Conservation (phyloP, 345 rosid genomes). For the rapeseed (Brassica napus) region Da-Ae NC_063449.1:5363501-5364000, state of each 20-base stretch:
- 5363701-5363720: slow-evolving; percentile 36
- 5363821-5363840: slow-evolving; percentile 1
- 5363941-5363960: slow-evolving; percentile 43
- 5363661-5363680: neutral
- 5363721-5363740: slow-evolving; percentile 22
- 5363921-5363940: slow-evolving; percentile 35
- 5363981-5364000: neutral
- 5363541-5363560: no score
- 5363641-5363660: neutral
- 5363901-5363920: slow-evolving; percentile 43
- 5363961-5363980: slow-evolving; percentile 5
- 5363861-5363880: slow-evolving; percentile 9
- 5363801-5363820: slow-evolving; percentile 3
- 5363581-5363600: neutral
- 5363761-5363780: slow-evolving; percentile 29
- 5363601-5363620: neutral
- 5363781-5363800: slow-evolving; percentile 5
- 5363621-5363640: neutral
- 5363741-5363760: slow-evolving; percentile 31
- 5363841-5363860: slow-evolving; percentile 28
- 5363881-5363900: slow-evolving; percentile 36
- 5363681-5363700: slow-evolving; percentile 36
- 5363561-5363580: neutral
- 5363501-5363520: no score
- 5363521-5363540: no score